Evolutionary conservation across 2,329 filamentous ascomycete genomes (phyloP).

Genomic region (Macroventuria anomochaeta): DNA sequence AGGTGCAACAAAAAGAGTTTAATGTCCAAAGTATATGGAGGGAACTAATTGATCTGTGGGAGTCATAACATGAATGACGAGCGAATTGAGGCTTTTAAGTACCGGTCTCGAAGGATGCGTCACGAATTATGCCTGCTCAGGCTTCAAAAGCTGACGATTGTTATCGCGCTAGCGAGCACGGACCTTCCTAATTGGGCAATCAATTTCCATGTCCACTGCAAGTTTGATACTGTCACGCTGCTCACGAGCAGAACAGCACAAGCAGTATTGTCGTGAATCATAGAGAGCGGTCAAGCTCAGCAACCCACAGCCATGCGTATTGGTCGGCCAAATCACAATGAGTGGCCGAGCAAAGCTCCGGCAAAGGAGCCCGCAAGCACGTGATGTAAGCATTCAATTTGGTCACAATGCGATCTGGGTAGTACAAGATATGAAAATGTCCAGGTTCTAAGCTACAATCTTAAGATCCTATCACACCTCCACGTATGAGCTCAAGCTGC

Average conservation of each 20-base stretch:
- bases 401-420: constrained; percentile 5
- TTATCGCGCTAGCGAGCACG: constrained; percentile 9
- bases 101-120: constrained; percentile 2
- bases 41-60: not conserved
- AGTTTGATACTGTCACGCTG: not conserved
- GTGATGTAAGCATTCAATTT: constrained; percentile 6
- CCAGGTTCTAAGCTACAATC: constrained; percentile 51
- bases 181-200: constrained; percentile 6
- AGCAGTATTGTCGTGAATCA: not conserved
- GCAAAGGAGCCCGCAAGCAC: not conserved
- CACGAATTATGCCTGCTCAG: not conserved
- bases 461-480: constrained; percentile 45
- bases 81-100: not conserved
- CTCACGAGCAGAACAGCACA: not conserved
- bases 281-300: not conserved
- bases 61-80: not conserved
- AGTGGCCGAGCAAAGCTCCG: not conserved
- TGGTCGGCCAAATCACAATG: too few relatives aligned
- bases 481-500: constrained; percentile 44
- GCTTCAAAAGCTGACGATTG: not conserved
- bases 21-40: not conserved
- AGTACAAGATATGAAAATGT: constrained; percentile 39
- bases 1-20: not conserved
- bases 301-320: too few relatives aligned
- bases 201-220: not conserved